Evolutionary conservation across 306 rosid genomes (phyloP), one percentile per base, ranked within the genome.

Genomic region (Castanea mollissima): DNA sequence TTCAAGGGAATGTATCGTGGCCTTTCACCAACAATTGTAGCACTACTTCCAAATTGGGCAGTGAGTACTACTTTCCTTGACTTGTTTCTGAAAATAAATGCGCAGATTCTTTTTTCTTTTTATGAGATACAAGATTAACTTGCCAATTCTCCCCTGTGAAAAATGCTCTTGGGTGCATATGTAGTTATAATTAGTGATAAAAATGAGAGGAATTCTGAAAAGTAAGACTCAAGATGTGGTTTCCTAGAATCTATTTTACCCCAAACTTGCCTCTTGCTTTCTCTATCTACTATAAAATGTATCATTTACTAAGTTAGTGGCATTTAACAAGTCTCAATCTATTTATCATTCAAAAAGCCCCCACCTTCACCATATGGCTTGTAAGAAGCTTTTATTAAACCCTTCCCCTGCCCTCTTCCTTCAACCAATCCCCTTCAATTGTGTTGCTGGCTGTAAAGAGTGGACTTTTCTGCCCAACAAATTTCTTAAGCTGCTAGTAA

Each of bases 1-100:
- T 77, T 93, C 74, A 84, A 83, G 89, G 99, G 99, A 77, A 25
- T 95, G 93, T 95, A 93, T 84, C 93, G 97, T 54, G 99, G 99
- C 76, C 99, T 95, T 83, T 91, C 99, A 52, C 99, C 99, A 31
- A 95, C 97, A 69, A 78, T 95, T 81, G 73, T 95, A n/a, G 99
- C 99, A 10, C 83, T 92, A 77, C 99, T 95, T 86, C 98, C 99
- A 69, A 95, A 91, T 71, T 95, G 98, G 99, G 98, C 98, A 10
- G 99, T 95, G 92, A 87, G 98, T 93, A 41, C 85, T 84, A 12
- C 32, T 79, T 78, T 55, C 58, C 31, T 63, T 75, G 75, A 41
- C 59, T 63, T 80, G 11, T 63, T 63, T 76, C 78, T 79, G 52
- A 64, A 16, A n/a, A 34, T 25, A 5, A 9, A 2, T 29, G 9